Base-by-base conservation (phyloP, 1,284 basidiomycete species). In the Malassezia globosa region DNA sequence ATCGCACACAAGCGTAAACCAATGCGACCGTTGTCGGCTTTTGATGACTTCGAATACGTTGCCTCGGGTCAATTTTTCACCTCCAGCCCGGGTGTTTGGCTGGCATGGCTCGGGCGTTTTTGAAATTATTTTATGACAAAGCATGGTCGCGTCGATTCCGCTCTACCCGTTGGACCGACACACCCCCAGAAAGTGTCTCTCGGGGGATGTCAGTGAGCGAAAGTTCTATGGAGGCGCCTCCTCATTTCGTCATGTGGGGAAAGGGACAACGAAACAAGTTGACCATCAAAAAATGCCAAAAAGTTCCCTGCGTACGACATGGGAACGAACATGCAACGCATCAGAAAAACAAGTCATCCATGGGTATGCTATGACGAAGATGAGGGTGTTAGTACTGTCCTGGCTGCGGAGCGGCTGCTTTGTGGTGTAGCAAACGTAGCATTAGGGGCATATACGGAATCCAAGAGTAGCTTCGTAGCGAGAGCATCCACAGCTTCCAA, bases 401-500 rank as follows among this genome's bases (percentile, higher is more conserved):
- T 37, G 26, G 40, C 44, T 14, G 50, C 50, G 8, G 44, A 31
- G 14, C 50, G 50, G n/a, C 33, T 22, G 14, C 23, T 40, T 5
- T 35, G 5, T 7, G 50, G 45, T 5, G 43, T 16, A 11, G 37
- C 14, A 0, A 22, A 29, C 13, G 7, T 5, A 4, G 27, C 40
- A 2, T 43, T 38, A 19, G 61, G 51, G 34, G 59, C 55, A 44
- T 66, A 66, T n/a, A 58, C 58, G 36, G 55, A 57, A 36, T 59
- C 51, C 22, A 66, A 48, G 6, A 66, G 47, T 3, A 66, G 42
- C 16, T 42, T 44, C 13, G 62, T 66, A 14, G 56, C 60, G 11
- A 66, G 45, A 14, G 58, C 19, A 40, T 66, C 64, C 36, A 66
- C 55, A 11, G 51, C 40, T 8, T 58, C 42, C n/a, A 64, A 49